Evolutionary conservation across 768 basidiomycete genomes (phyloP).

Genomic region (Austroboletus eburneus): DNA sequence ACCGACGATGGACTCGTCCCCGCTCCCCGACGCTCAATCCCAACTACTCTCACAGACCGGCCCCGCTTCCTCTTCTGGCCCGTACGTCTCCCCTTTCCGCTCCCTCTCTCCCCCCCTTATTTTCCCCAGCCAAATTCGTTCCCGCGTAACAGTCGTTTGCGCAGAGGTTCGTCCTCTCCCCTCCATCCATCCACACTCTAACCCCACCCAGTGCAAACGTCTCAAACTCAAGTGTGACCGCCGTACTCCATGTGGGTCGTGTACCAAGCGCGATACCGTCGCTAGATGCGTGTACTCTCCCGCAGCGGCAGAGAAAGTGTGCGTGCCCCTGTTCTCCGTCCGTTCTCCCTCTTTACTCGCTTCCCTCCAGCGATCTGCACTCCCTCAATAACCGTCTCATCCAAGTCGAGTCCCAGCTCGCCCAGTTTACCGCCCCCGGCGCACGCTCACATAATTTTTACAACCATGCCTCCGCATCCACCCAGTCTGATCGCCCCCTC

Average conservation of each 20-base stretch:
- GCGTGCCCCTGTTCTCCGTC: constrained; percentile 24
- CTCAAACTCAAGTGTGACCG: constrained; percentile 85
- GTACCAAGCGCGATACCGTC: constrained; percentile 74
- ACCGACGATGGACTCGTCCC: constrained; percentile 17
- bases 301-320: constrained; percentile 85
- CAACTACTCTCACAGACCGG: constrained; percentile 17
- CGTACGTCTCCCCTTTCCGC: constrained; percentile 23
- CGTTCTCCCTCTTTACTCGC: neutral
- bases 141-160: constrained; percentile 76
- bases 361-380: constrained; percentile 59
- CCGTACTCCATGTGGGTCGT: constrained; percentile 70
- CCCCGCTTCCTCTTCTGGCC: constrained; percentile 23
- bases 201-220: constrained; percentile 65
- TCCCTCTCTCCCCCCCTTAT: constrained; percentile 4
- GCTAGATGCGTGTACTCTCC: constrained; percentile 72
- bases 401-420: constrained; percentile 59
- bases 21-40: constrained; percentile 14
- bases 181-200: neutral
- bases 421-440: constrained; percentile 39
- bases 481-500: constrained; percentile 26
- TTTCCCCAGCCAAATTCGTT: constrained; percentile 56
- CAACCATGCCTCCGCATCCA: constrained; percentile 13
- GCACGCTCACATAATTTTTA: constrained; percentile 20
- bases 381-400: constrained; percentile 79
- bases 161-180: constrained; percentile 56